A percentile compares a stretch with the other conserved stretches of the same genome.
phyloP scores from a whole-genome alignment of 371 early-diverging fungal genomes.

The Actinomortierella ambigua region DNA sequence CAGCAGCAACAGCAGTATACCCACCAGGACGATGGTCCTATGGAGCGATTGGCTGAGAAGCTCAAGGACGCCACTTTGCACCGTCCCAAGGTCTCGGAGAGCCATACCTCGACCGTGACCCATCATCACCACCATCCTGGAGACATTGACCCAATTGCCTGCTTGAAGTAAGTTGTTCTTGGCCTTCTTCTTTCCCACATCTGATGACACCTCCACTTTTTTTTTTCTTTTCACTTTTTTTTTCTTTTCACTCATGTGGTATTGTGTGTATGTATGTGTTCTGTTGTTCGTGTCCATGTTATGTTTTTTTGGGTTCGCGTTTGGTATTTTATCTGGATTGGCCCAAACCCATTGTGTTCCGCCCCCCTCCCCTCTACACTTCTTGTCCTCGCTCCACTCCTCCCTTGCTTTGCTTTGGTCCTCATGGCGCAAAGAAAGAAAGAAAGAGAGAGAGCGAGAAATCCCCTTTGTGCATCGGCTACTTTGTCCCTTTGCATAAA shows the following conservation, averaged over 20 bases:
- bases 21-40: conserved; percentile 16
- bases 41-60: conserved; percentile 36
- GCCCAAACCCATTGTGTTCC: no score
- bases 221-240: background rate
- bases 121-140: conserved; percentile 14
- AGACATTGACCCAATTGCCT: conserved; percentile 18
- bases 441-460: no score
- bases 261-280: no score
- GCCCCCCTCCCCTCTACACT: no score
- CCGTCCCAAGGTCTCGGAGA: conserved; percentile 20
- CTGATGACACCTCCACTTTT: background rate
- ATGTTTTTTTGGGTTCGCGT: no score
- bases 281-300: no score
- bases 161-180: conserved; percentile 26
- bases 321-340: no score
- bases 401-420: no score
- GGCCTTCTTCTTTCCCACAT: background rate
- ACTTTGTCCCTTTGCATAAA: no score
- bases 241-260: background rate
- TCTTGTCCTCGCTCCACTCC: no score
- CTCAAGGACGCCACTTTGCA: conserved; percentile 16
- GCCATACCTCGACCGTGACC: conserved; percentile 7
- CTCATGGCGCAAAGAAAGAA: no score
- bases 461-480: no score
- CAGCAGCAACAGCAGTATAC: conserved; percentile 2